Evolutionary conservation across 164 flowering plant species (phyloP), one percentile per base, ranked within the genome.

Genomic region (Echeveria elegans): DNA sequence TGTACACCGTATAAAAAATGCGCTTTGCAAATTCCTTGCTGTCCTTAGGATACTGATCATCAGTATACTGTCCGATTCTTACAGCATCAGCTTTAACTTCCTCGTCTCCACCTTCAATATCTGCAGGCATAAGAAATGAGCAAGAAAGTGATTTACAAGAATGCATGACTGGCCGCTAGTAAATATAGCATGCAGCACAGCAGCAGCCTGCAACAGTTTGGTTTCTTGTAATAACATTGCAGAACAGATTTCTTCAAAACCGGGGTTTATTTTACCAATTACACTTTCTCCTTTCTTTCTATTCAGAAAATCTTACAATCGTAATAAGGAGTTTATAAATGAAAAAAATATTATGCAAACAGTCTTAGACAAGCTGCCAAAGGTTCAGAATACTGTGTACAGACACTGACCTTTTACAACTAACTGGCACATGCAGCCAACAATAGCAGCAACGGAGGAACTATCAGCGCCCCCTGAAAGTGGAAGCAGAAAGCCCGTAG

Each of bases 391-490:
- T n/a, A 24, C 9, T 69, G 15, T 21, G 10, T 38, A 68, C 34
- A 16, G 45, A 32, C 69, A 24, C 68, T 64, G 15, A 91, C 99
- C 97, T 86, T 81, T 80, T 26, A 89, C 83, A 41, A 94, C 99
- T 76, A 89, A 93, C 72, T 94, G 97, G 82, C 99, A 94, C 99
- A 94, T 94, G 83, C 92, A 89, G 53, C 96, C 99, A 80, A 94
- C 96, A 38, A 94, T 94, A 62, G 97, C 97, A 69, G 97, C 96
- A 9, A 91, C 97, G 68, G 97, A 86, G 52, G 97, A 94, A 73
- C 99, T 91, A 81, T 91, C 97, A 21, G 99, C 99, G 56, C 99
- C 97, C 74, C 99, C 97, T 67, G 99, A 94, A 70, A 94, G 96
- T 23, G 99, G 99, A 82, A 94, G 97, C 80, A 94, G 59, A 82